Evolutionary conservation across 2,329 filamentous ascomycete species (phyloP).

Genomic region (Thielaviopsis punctulata): DNA sequence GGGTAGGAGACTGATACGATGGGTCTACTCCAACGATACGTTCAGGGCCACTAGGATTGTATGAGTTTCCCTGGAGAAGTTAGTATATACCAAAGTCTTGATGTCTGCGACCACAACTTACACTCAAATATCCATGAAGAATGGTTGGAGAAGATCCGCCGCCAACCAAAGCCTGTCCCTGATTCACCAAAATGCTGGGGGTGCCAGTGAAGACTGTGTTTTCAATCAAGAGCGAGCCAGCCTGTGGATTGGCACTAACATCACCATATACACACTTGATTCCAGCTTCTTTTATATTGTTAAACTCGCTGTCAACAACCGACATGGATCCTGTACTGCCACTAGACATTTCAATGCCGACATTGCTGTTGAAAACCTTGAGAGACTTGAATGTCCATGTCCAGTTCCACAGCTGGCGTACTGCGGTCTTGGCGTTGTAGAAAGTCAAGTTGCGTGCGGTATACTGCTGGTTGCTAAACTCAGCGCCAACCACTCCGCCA

Average conservation of each 20-base stretch:
- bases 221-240: constrained; percentile 29
- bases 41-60: constrained; percentile 29
- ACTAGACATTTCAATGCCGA: constrained; percentile 49
- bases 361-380: constrained; percentile 41
- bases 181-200: constrained; percentile 21
- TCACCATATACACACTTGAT: constrained; percentile 24
- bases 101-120: constrained; percentile 2
- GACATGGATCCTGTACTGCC: constrained; percentile 57
- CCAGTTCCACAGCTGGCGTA: constrained; percentile 62
- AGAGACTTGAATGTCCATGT: constrained; percentile 56
- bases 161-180: constrained; percentile 26
- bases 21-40: constrained; percentile 31
- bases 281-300: constrained; percentile 12
- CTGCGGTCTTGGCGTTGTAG: constrained; percentile 45
- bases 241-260: constrained; percentile 31
- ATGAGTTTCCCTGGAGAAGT: constrained; percentile 43
- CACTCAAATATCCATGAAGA: constrained; percentile 18
- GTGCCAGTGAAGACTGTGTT: constrained; percentile 26
- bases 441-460: constrained; percentile 53
- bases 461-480: constrained; percentile 52
- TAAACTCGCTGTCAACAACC: constrained; percentile 56
- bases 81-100: not conserved
- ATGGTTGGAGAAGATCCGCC: not conserved
- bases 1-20: constrained; percentile 30
- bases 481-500: constrained; percentile 44